phyloP scores from a whole-genome alignment of 2,329 filamentous ascomycete genomes.

The Colletotrichum agaves region DNA sequence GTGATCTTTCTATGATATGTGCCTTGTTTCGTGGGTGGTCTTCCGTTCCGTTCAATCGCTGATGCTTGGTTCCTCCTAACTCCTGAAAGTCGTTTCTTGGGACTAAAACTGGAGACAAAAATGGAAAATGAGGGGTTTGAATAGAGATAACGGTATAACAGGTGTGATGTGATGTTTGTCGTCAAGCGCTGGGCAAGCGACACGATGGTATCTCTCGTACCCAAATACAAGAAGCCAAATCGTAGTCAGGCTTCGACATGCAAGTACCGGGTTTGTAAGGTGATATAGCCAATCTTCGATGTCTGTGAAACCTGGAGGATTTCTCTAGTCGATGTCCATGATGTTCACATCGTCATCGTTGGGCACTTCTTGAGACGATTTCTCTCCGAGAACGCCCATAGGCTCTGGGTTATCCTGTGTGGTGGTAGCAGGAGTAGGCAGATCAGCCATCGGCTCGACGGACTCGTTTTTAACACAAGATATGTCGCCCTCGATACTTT shows the following conservation, averaged over 20 bases:
- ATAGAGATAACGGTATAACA: neutral
- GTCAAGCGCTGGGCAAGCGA: neutral
- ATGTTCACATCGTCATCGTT: slow-evolving; percentile 48
- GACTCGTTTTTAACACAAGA: slow-evolving; percentile 30
- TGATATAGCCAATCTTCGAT: neutral
- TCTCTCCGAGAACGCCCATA: slow-evolving; percentile 28
- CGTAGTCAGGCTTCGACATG: neutral
- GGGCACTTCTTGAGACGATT: slow-evolving; percentile 38
- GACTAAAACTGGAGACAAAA: slow-evolving; percentile 4
- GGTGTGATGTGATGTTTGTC: neutral
- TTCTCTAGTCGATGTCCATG: slow-evolving; percentile 54
- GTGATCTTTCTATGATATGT: slow-evolving; percentile 8
- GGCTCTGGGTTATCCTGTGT: slow-evolving; percentile 46
- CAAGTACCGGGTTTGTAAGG: neutral
- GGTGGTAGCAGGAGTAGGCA: slow-evolving; percentile 37
- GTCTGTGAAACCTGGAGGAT: neutral
- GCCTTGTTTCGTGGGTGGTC: neutral
- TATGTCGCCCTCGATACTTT: slow-evolving; percentile 18
- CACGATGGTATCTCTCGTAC: slow-evolving; percentile 1
- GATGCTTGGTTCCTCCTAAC: slow-evolving; percentile 21
- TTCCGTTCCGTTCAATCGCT: slow-evolving; percentile 9
- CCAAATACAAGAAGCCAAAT: neutral
- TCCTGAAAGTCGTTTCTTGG: slow-evolving; percentile 13
- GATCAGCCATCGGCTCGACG: slow-evolving; percentile 30
- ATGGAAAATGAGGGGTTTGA: slow-evolving; percentile 1